These are phyloP conservation scores for Chenopodium suecicum DNA, from an alignment of 148 eudicot genomes.

Conservation along the genomic window DNA sequence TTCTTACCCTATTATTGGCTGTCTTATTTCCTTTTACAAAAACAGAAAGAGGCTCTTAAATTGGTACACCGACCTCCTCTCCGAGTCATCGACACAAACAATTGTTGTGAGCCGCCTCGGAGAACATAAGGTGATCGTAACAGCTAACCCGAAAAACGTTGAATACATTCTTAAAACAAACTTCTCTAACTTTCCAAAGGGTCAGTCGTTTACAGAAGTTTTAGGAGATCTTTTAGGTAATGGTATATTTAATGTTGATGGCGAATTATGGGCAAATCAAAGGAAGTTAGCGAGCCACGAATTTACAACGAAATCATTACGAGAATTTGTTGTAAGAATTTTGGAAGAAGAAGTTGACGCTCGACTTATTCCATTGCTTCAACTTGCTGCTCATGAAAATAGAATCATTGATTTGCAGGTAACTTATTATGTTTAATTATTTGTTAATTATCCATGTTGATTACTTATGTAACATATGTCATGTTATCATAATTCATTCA, in stretches of 20 bases:
- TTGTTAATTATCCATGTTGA: no score
- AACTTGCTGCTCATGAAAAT: constrained; percentile 31
- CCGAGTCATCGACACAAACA: constrained; percentile 49
- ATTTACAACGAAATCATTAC: constrained; percentile 54
- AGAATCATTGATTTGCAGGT: constrained; percentile 65
- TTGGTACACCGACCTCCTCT: constrained; percentile 65
- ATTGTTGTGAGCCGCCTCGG: constrained; percentile 50
- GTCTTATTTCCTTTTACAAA: constrained; percentile 49
- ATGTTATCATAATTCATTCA: no score
- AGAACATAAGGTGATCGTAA: constrained; percentile 41
- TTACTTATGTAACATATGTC: no score
- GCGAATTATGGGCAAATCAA: constrained; percentile 63
- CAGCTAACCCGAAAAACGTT: constrained; percentile 65
- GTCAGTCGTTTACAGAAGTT: constrained; percentile 52
- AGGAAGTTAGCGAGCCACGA: constrained; percentile 80
- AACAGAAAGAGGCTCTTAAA: constrained; percentile 49
- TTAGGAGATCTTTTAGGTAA: constrained; percentile 64
- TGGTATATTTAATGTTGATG: constrained; percentile 81
- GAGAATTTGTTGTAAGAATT: constrained; percentile 51
- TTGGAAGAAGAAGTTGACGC: constrained; percentile 54
- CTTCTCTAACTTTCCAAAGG: constrained; percentile 65
- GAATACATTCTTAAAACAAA: constrained; percentile 70
- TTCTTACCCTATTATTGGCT: constrained; percentile 49
- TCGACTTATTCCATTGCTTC: constrained; percentile 57
- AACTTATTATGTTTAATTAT: no score